A percentile compares a stretch with the other conserved stretches of the same genome.
phyloP scores from a whole-genome alignment of 106 monocot species.

The Chionographis japonica region DNA sequence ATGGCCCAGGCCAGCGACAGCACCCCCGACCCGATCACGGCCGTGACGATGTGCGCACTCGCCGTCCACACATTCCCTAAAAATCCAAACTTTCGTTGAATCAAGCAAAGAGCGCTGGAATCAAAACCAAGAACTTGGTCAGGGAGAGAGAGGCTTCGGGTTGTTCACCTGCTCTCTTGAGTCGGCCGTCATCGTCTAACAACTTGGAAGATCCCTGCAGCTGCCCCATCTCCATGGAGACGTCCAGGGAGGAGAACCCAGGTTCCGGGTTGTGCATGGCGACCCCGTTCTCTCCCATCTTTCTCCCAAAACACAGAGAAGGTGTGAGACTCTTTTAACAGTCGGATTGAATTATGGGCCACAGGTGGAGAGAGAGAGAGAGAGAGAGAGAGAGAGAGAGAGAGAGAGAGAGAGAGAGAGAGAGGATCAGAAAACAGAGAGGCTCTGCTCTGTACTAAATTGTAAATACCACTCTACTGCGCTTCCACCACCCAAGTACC shows the following conservation, averaged over 20 bases:
- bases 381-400: too few relatives aligned
- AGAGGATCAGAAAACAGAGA: too few relatives aligned
- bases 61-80: slow-evolving; percentile 76
- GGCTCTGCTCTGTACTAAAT: too few relatives aligned
- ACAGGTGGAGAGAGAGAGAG: too few relatives aligned
- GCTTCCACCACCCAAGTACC: too few relatives aligned
- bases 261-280: too few relatives aligned
- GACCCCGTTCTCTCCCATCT: too few relatives aligned
- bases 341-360: too few relatives aligned
- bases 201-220: slow-evolving; percentile 18
- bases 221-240: not conserved
- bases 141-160: not conserved
- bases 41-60: slow-evolving; percentile 73
- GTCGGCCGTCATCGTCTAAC: slow-evolving; percentile 64
- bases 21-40: slow-evolving; percentile 61
- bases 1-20: slow-evolving; percentile 72
- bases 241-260: slow-evolving; percentile 1
- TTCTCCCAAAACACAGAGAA: not conserved
- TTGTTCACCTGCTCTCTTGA: slow-evolving; percentile 48
- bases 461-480: too few relatives aligned
- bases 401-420: too few relatives aligned
- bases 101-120: not conserved
- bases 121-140: not conserved
- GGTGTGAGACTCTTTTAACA: too few relatives aligned
- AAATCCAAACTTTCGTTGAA: not conserved